Percentiles rank a stretch among this genome's conserved stretches.
Conservation (phyloP, 2,329 filamentous ascomycete genomes). For the Apiospora pterosperma region DNA sequence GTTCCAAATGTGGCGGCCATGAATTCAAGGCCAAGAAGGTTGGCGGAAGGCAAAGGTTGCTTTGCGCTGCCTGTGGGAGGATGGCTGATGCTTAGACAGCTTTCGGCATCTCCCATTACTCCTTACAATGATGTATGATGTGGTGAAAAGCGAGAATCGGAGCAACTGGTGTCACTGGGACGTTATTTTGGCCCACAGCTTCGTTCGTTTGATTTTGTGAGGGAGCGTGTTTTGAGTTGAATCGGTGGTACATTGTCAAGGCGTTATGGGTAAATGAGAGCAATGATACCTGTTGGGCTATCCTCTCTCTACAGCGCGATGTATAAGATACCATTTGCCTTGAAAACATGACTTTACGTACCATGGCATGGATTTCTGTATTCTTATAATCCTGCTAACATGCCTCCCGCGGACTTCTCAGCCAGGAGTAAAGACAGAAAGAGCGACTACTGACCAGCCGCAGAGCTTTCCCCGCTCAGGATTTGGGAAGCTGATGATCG, state of each 20-base stretch:
- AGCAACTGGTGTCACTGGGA: too few species aligned
- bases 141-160: neutral
- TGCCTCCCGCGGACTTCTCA: neutral
- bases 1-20: conserved; percentile 55
- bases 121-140: neutral
- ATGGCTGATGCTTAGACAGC: conserved; percentile 25
- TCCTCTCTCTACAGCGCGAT: neutral
- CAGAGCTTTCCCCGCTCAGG: neutral
- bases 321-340: neutral
- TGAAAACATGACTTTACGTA: neutral
- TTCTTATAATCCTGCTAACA: too few species aligned
- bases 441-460: neutral
- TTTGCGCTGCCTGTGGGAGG: conserved; percentile 56
- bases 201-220: neutral
- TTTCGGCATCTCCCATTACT: neutral
- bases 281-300: neutral
- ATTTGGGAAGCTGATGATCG: neutral
- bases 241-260: neutral
- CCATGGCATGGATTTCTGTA: neutral
- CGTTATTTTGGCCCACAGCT: neutral
- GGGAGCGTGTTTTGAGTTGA: neutral
- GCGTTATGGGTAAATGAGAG: neutral
- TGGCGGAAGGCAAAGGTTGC: conserved; percentile 50
- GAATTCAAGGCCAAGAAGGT: conserved; percentile 61
- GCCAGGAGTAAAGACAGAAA: neutral